These are phyloP conservation scores for Talaromyces islandicus DNA, from an alignment of 2,329 filamentous ascomycete genomes.

Conservation along the genomic window DNA sequence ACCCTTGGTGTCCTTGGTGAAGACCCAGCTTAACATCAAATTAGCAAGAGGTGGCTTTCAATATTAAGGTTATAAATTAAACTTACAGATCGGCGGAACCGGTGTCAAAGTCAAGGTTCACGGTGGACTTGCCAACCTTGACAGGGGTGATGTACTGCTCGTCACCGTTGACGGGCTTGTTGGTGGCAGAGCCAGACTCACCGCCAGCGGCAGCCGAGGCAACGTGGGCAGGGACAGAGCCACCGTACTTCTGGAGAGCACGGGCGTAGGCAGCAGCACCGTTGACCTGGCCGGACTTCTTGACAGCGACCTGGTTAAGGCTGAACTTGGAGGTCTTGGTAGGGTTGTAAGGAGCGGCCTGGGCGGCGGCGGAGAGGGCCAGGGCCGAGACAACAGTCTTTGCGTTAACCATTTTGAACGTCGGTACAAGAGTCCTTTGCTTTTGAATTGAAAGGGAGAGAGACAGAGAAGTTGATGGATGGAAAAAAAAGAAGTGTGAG, in stretches of 20 bases:
- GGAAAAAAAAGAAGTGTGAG: neutral
- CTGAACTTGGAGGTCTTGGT: slow-evolving; percentile 7
- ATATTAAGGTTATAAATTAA: neutral
- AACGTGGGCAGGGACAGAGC: slow-evolving; percentile 1
- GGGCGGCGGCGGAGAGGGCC: slow-evolving; percentile 9
- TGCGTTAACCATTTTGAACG: slow-evolving; percentile 9
- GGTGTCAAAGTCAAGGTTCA: slow-evolving; percentile 68
- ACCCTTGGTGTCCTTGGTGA: slow-evolving; percentile 52
- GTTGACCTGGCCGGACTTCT: neutral
- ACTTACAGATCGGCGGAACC: slow-evolving; percentile 61
- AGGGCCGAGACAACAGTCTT: slow-evolving; percentile 12
- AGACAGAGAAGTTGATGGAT: neutral
- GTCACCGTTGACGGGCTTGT: slow-evolving; percentile 44
- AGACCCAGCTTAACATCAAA: slow-evolving; percentile 52
- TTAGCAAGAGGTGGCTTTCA: slow-evolving; percentile 8
- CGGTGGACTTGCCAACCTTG: slow-evolving; percentile 55
- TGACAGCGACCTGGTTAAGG: slow-evolving; percentile 10
- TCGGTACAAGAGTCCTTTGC: neutral
- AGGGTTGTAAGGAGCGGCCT: slow-evolving; percentile 4
- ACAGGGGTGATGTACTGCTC: slow-evolving; percentile 58
- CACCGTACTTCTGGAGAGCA: slow-evolving; percentile 8
- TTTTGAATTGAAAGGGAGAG: neutral
- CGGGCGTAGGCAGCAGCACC: slow-evolving; percentile 9
- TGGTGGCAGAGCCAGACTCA: slow-evolving; percentile 23
- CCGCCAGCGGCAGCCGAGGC: slow-evolving; percentile 3